Conservation (phyloP, 345 rosid genomes). For the Gossypium bickii region DNA sequence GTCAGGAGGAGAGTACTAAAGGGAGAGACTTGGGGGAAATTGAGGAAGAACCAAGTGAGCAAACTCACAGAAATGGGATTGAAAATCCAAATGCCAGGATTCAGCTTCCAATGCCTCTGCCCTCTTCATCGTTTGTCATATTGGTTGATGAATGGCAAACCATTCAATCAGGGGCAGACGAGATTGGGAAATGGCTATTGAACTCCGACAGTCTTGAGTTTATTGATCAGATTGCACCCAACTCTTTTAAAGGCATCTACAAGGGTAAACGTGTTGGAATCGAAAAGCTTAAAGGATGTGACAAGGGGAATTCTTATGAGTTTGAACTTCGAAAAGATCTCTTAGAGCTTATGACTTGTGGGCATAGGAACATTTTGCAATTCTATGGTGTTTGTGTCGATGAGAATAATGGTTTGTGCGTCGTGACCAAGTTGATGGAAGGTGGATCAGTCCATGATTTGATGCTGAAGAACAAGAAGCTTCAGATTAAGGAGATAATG, state of each 20-base stretch:
- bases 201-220: conserved; percentile 74
- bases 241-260: conserved; percentile 67
- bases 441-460: conserved; percentile 82
- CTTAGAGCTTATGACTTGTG: conserved; percentile 88
- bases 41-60: conserved; percentile 63
- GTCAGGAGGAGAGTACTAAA: conserved; percentile 76
- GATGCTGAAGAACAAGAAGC: conserved; percentile 73
- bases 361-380: conserved; percentile 78
- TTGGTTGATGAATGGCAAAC: conserved; percentile 96
- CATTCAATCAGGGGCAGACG: conserved; percentile 57
- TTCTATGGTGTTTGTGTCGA: conserved; percentile 83
- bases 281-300: conserved; percentile 94
- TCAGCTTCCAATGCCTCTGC: conserved; percentile 76
- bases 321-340: conserved; percentile 77
- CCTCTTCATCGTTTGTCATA: conserved; percentile 59
- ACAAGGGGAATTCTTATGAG: conserved; percentile 82
- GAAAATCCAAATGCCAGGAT: conserved; percentile 43
- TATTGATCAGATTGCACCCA: conserved; percentile 61
- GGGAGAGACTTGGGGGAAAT: conserved; percentile 59
- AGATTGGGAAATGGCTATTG: conserved; percentile 75
- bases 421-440: conserved; percentile 86
- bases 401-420: conserved; percentile 85
- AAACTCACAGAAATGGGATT: conserved; percentile 38
- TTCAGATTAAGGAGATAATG: conserved; percentile 66
- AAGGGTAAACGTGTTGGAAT: conserved; percentile 74